These are phyloP conservation scores for Pseudonectria foliicola DNA, from an alignment of 2,329 filamentous ascomycete genomes.

Conservation along the genomic window DNA sequence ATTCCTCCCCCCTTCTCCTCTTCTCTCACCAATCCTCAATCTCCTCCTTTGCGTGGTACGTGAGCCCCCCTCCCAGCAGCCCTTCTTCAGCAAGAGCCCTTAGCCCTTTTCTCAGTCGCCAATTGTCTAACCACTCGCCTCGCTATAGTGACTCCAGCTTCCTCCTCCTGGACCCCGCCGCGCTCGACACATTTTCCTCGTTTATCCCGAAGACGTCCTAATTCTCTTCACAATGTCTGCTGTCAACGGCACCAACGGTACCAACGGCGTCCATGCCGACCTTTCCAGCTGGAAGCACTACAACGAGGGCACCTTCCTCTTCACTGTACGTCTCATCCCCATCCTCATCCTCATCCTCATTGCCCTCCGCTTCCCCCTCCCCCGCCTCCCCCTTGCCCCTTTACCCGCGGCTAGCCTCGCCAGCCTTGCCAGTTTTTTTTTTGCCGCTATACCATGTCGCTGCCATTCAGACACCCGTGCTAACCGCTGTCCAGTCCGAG, in stretches of 20 bases:
- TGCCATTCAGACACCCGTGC: constrained; percentile 8
- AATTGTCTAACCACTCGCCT: constrained; percentile 11
- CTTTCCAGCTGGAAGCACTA: constrained; percentile 37
- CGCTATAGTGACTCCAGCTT: constrained; percentile 16
- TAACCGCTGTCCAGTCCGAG: constrained; percentile 55
- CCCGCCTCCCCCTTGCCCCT: constrained; percentile 1
- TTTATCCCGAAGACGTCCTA: constrained; percentile 9
- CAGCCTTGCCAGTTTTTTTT: too few relatives aligned
- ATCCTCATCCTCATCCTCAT: background rate
- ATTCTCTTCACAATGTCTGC: constrained; percentile 48
- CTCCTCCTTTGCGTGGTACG: constrained; percentile 11
- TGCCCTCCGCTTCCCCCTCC: constrained; percentile 4
- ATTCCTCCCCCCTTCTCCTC: constrained; percentile 10
- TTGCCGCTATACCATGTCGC: too few relatives aligned
- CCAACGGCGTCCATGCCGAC: constrained; percentile 32
- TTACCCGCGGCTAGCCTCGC: too few relatives aligned
- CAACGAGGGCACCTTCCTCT: constrained; percentile 69
- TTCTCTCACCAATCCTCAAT: constrained; percentile 11
- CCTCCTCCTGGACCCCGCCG: constrained; percentile 15
- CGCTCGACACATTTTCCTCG: constrained; percentile 16
- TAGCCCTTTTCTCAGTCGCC: background rate
- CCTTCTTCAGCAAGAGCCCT: too few relatives aligned
- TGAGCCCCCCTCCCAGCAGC: constrained; percentile 1
- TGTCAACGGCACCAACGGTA: constrained; percentile 41
- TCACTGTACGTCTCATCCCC: constrained; percentile 53